Conservation (phyloP, 108 stramenopile species). For the Pseudonitzschia multiseries region DNA sequence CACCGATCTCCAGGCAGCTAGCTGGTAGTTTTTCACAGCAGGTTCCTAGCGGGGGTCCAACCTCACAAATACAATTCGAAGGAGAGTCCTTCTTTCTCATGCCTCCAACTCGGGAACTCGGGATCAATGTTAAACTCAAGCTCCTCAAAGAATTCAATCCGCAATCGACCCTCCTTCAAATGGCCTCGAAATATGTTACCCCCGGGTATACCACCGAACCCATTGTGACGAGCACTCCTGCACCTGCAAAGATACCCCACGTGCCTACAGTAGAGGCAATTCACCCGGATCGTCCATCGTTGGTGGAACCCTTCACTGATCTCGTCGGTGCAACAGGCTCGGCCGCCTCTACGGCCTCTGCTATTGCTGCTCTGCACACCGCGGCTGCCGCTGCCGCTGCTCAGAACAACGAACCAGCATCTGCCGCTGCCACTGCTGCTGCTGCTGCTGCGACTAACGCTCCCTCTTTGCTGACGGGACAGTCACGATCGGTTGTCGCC, state of each 20-base stretch:
- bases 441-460: neutral
- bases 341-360: neutral
- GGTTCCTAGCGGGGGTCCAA: neutral
- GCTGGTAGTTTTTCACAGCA: neutral
- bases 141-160: conserved; percentile 13
- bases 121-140: conserved; percentile 9
- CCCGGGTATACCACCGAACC: neutral
- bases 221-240: neutral
- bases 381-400: neutral
- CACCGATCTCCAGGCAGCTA: neutral
- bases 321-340: neutral
- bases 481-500: neutral
- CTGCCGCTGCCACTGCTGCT: no score
- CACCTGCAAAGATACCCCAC: neutral
- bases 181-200: conserved; percentile 8
- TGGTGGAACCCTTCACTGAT: neutral
- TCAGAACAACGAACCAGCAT: neutral
- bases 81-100: conserved; percentile 12
- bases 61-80: conserved; percentile 2
- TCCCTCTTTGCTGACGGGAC: neutral
- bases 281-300: neutral
- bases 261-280: neutral
- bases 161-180: neutral
- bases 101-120: conserved; percentile 12
- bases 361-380: conserved; percentile 1